These are phyloP conservation scores for Coemansia sp. DNA, from an alignment of 192 early-diverging fungal genomes.

Conservation along the genomic window DNA sequence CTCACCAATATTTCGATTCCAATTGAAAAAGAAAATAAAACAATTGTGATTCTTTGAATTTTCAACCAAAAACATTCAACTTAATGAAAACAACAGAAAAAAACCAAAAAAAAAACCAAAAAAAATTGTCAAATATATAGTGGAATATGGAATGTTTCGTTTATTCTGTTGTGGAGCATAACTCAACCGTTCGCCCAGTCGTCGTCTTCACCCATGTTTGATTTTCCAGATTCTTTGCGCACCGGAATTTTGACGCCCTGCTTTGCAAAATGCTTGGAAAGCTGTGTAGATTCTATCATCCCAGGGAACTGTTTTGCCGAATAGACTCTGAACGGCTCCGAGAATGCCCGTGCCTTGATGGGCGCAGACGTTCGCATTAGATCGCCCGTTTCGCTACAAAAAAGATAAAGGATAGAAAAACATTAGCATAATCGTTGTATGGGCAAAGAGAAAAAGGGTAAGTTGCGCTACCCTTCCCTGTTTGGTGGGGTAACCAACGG, in stretches of 20 bases:
- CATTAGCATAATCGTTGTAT: not conserved
- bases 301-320: constrained; percentile 78
- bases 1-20: too few relatives aligned
- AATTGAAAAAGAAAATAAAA: too few relatives aligned
- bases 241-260: constrained; percentile 79
- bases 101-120: not conserved
- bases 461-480: not conserved
- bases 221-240: constrained; percentile 62
- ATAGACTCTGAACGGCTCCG: constrained; percentile 67
- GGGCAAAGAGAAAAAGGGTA: too few relatives aligned
- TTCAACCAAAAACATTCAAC: too few relatives aligned
- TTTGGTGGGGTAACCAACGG: not conserved
- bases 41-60: too few relatives aligned
- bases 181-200: constrained; percentile 20
- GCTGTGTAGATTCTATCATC: constrained; percentile 71
- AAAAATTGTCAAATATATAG: not conserved
- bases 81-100: too few relatives aligned
- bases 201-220: constrained; percentile 22
- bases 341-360: constrained; percentile 61
- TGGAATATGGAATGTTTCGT: not conserved
- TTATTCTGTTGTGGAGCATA: not conserved
- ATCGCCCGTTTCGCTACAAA: constrained; percentile 37
- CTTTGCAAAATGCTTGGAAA: constrained; percentile 71
- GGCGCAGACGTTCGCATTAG: constrained; percentile 51
- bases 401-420: not conserved